These are phyloP conservation scores for Clarkia xantiana DNA, from an alignment of 345 rosid species.

Conservation along the genomic window DNA sequence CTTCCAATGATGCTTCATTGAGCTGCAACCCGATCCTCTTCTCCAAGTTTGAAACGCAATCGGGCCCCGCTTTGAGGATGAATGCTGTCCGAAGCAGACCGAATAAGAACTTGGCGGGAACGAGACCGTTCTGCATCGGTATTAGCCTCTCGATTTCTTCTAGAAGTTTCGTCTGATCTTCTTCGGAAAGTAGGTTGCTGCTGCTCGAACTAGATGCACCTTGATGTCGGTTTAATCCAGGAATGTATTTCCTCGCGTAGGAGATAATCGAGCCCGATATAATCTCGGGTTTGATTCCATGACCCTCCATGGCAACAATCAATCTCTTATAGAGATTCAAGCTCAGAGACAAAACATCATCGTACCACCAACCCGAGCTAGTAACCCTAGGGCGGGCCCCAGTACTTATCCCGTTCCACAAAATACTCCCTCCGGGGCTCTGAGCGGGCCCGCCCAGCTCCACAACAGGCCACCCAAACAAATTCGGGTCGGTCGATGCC, in stretches of 20 bases:
- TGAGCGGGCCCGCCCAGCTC: constrained; percentile 92
- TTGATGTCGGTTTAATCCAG: constrained; percentile 70
- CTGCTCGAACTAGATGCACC: constrained; percentile 43
- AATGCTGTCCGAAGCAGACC: constrained; percentile 75
- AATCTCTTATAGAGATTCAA: constrained; percentile 64
- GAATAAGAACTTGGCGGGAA: constrained; percentile 63
- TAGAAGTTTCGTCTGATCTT: constrained; percentile 64
- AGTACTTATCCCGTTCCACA: constrained; percentile 97
- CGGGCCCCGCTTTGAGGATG: constrained; percentile 54
- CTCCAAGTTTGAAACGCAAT: constrained; percentile 56
- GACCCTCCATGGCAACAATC: constrained; percentile 58
- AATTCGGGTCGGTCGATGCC: constrained; percentile 72
- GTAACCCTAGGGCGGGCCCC: constrained; percentile 70
- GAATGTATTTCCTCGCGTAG: constrained; percentile 69
- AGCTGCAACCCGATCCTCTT: constrained; percentile 92
- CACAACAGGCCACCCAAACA: constrained; percentile 86
- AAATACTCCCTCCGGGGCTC: constrained; percentile 90
- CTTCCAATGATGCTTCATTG: constrained; percentile 85
- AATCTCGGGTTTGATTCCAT: constrained; percentile 61
- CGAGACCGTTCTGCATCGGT: constrained; percentile 67
- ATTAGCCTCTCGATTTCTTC: constrained; percentile 65
- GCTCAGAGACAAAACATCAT: constrained; percentile 68
- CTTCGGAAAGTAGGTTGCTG: constrained; percentile 56
- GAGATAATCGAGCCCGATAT: constrained; percentile 59
- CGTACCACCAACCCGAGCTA: constrained; percentile 94